A percentile compares a stretch with the other conserved stretches of the same genome.
Conservation (phyloP, 306 rosid genomes). For the Canavalia ensiformis region DNA sequence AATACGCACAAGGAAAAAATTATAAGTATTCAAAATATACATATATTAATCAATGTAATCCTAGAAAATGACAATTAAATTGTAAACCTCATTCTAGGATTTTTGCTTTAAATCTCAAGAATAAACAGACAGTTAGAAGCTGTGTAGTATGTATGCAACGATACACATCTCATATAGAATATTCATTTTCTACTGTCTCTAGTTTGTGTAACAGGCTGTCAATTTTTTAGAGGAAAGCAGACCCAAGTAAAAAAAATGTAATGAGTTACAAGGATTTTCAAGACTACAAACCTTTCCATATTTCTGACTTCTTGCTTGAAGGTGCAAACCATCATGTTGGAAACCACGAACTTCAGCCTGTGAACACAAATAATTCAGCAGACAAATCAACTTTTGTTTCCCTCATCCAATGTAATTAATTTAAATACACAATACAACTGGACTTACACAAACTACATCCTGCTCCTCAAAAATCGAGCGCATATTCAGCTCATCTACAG, state of each 20-base stretch:
- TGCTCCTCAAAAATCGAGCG: constrained; percentile 85
- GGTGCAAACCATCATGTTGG: constrained; percentile 90
- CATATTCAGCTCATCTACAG: constrained; percentile 94
- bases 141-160: constrained; percentile 14
- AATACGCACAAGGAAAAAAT: too few relatives aligned
- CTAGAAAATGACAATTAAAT: too few relatives aligned
- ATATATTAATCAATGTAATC: too few relatives aligned
- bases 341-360: constrained; percentile 96
- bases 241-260: neutral
- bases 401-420: constrained; percentile 2
- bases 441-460: constrained; percentile 85
- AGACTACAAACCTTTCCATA: constrained; percentile 82
- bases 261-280: constrained; percentile 24
- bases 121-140: constrained; percentile 6
- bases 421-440: constrained; percentile 22
- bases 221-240: constrained; percentile 20
- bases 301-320: constrained; percentile 96
- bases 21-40: too few relatives aligned
- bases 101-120: constrained; percentile 13
- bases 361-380: constrained; percentile 4
- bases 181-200: constrained; percentile 15
- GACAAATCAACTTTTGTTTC: constrained; percentile 8
- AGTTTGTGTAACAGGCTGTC: neutral
- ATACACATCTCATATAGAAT: neutral
- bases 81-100: neutral